Percentiles rank a stretch among this genome's conserved stretches.
phyloP scores from a whole-genome alignment of 148 eudicot genomes.

The Heliamphora exappendiculata region DNA sequence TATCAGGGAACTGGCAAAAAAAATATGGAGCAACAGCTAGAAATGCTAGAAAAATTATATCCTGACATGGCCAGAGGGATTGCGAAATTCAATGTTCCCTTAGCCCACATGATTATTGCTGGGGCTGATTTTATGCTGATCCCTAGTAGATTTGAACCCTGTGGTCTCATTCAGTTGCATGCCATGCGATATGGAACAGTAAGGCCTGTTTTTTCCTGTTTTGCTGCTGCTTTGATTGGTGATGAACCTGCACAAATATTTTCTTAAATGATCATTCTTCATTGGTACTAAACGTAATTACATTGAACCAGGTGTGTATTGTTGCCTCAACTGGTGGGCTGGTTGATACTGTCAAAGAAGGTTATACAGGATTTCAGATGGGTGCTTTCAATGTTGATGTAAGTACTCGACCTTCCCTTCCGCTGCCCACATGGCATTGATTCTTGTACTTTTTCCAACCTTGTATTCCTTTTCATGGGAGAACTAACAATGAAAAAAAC shows the following conservation, averaged over 20 bases:
- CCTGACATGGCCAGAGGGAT: constrained; percentile 83
- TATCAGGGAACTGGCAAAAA: constrained; percentile 90
- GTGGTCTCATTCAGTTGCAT: constrained; percentile 95
- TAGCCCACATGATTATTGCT: constrained; percentile 85
- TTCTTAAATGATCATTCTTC: neutral
- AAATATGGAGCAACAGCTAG: constrained; percentile 66
- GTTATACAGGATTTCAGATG: constrained; percentile 90
- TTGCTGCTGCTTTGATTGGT: neutral
- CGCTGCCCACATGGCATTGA: neutral
- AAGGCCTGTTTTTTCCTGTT: constrained; percentile 9
- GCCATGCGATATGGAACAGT: constrained; percentile 98
- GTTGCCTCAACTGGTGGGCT: constrained; percentile 98
- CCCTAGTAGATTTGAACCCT: constrained; percentile 97
- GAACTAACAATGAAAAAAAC: neutral
- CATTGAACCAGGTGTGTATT: constrained; percentile 56
- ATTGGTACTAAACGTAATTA: neutral
- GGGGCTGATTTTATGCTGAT: constrained; percentile 81
- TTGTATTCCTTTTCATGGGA: neutral
- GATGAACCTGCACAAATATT: neutral
- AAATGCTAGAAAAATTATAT: constrained; percentile 57
- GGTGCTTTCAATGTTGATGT: constrained; percentile 87
- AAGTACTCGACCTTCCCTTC: constrained; percentile 6
- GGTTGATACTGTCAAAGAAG: constrained; percentile 91
- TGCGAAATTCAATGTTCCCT: constrained; percentile 73
- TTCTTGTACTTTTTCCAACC: neutral